Evolutionary conservation across 2,329 filamentous ascomycete species (phyloP).

Genomic region (Diaporthe ilicicola): DNA sequence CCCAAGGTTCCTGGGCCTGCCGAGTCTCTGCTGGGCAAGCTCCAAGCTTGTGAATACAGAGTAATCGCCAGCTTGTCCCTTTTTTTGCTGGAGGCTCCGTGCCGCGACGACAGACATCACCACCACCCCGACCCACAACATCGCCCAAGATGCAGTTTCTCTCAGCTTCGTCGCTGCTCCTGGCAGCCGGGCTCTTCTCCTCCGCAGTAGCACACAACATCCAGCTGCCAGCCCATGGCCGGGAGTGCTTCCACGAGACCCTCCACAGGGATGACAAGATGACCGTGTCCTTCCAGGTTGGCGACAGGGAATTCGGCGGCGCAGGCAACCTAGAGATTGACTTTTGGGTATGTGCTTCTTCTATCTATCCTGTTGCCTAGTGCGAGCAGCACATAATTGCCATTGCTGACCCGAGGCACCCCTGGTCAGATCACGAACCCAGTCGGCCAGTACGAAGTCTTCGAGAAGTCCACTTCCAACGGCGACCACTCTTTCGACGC

Average conservation of each 20-base stretch:
- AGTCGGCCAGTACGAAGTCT: slow-evolving; percentile 75
- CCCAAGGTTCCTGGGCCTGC: slow-evolving; percentile 24
- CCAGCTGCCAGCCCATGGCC: slow-evolving; percentile 88
- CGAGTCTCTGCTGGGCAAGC: slow-evolving; percentile 28
- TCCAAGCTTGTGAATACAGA: slow-evolving; percentile 31
- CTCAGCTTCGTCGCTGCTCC: slow-evolving; percentile 49
- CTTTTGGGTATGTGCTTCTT: slow-evolving; percentile 80
- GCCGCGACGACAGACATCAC: slow-evolving; percentile 29
- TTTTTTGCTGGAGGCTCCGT: neutral
- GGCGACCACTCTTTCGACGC: slow-evolving; percentile 95
- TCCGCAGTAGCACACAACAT: slow-evolving; percentile 90
- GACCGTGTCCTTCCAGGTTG: slow-evolving; percentile 98
- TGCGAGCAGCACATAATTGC: slow-evolving; percentile 20
- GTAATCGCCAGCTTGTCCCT: slow-evolving; percentile 31
- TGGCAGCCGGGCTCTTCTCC: slow-evolving; percentile 63
- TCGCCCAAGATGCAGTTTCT: slow-evolving; percentile 51
- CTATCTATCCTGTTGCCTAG: neutral
- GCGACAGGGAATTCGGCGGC: slow-evolving; percentile 93
- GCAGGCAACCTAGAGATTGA: slow-evolving; percentile 96
- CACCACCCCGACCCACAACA: slow-evolving; percentile 26
- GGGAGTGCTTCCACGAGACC: slow-evolving; percentile 96
- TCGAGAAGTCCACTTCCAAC: slow-evolving; percentile 82
- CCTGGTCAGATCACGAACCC: slow-evolving; percentile 78
- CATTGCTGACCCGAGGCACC: slow-evolving; percentile 29
- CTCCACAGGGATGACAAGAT: slow-evolving; percentile 96